Base-by-base conservation (phyloP, 2,329 filamentous ascomycete genomes). In the Pseudopyrenochaeta lycopersici region DNA sequence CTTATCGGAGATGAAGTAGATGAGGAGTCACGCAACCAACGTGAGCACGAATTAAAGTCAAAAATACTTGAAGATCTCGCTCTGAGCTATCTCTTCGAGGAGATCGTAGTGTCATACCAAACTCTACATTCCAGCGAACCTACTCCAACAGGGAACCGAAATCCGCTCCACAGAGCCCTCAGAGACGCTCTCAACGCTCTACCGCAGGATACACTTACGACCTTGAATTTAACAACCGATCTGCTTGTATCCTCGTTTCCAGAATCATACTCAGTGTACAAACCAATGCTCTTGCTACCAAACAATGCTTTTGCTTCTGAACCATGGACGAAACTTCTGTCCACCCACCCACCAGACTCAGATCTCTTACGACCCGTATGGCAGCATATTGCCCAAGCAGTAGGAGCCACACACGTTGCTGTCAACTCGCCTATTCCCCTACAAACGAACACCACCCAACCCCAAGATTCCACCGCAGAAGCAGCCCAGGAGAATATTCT, bases 401-500 rank as follows among this genome's bases (percentile, higher is more conserved):
- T 86, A 38, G 63, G 69, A 39, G 73, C 82, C 29, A 85, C 84
- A 0, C 84, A 87, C 66, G 75, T 88, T 44, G 86, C 85, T 0
- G 71, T 84, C 48, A 88, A 86, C 64, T 81, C 82, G 2, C 84
- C 85, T 0, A 88, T 88, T 20, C 78, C 80, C 1, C 58, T 68
- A 1, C 62, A 40, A 70, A 63, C 54, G 12, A 39, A 31, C 32
- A 14, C 44, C 0, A 11, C 35, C 7, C 23, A 18, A 5, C 11
- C 31, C 14, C 27, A 18, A 44, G 38, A 29, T 31, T 15, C 35
- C 18, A 18, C 31, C 20, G n/a, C 31, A 15, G 5, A 47, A 32
- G 46, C 21, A 2, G 20, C 54, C 30, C 32, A 46, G n/a, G 68
- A 72, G 3, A 97, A 96, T 70, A 77, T 89, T 12, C 81, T 96